A percentile compares a stretch with the other conserved stretches of the same genome.
These are phyloP conservation scores for Penicillium antarcticum DNA, from an alignment of 495 filamentous ascomycete species.

Conservation along the genomic window DNA sequence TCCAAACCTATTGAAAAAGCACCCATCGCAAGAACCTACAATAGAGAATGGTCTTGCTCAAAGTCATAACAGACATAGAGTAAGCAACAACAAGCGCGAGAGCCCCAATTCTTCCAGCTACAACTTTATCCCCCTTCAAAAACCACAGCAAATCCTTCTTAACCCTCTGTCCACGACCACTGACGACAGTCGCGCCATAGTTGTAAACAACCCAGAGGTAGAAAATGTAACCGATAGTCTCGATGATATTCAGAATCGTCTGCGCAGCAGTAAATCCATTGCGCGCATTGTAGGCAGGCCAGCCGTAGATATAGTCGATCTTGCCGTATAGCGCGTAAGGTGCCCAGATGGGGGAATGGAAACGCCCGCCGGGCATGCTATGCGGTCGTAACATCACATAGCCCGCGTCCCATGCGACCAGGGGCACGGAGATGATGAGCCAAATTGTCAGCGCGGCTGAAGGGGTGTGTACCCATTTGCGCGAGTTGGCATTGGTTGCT, in stretches of 20 bases:
- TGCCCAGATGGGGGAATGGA: constrained; percentile 72
- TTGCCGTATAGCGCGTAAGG: constrained; percentile 81
- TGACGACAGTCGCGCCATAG: constrained; percentile 36
- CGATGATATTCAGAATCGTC: constrained; percentile 66
- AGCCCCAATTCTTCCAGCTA: constrained; percentile 58
- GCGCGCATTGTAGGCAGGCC: constrained; percentile 64
- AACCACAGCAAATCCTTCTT: constrained; percentile 37
- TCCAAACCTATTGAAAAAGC: not conserved
- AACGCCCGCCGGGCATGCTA: constrained; percentile 74
- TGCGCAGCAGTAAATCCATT: constrained; percentile 84
- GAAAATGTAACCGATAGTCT: constrained; percentile 64
- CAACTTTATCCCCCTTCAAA: constrained; percentile 46
- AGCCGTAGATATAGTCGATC: constrained; percentile 83
- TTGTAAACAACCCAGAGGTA: constrained; percentile 63
- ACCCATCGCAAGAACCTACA: constrained; percentile 49
- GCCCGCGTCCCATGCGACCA: constrained; percentile 78
- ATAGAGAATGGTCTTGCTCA: constrained; percentile 86
- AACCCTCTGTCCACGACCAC: constrained; percentile 31
- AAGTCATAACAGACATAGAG: constrained; percentile 70
- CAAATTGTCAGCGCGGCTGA: constrained; percentile 63
- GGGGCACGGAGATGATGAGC: constrained; percentile 74
- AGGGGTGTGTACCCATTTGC: constrained; percentile 65
- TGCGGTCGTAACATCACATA: constrained; percentile 82
- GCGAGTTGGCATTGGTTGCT: constrained; percentile 24
- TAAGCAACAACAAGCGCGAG: constrained; percentile 66